Evolutionary conservation across 2,329 filamentous ascomycete genomes (phyloP), one percentile per base, ranked within the genome.

Genomic region (Hortaea werneckii): DNA sequence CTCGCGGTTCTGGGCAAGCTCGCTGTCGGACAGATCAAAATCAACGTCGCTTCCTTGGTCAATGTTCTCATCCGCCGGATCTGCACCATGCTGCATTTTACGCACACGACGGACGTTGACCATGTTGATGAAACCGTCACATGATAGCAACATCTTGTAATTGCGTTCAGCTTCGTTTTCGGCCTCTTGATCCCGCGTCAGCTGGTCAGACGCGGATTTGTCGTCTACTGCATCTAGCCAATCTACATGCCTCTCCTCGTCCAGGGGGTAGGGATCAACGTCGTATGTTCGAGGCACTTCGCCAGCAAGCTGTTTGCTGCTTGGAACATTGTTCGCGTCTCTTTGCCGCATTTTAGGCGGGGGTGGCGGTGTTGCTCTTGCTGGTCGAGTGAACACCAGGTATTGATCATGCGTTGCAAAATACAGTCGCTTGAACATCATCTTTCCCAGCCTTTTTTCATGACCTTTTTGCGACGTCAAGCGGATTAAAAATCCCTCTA

Each of bases 401-500:
- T 74, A 79, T 50, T 81, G 77, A 54, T 83, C 76, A 50, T 83
- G 77, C 0, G 73, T 77, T 37, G 76, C 76, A 55, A 81, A 83
- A 57, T 83, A 84, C 3, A 83, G 65, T 37, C 77, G 71, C 58
- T 83, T 83, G 65, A 76, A 81, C 54, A 80, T 78, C 63, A 78
- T 74, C 46, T 74, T 74, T 10, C 79, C 79, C 50, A 80, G 58
- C 30, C 75, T 68, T 54, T 76, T 73, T 34, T 79, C 73, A 13
- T 72, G 65, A 11, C 80, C 80, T 52, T 71, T 75, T 49, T 82
- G 79, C 6, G 78, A 79, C 5, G 80, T 83, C 39, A 83, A 65
- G 37, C 80, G 72, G 41, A 83, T 73, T 20, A 84, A 65, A 52
- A 83, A 84, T 0, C 80, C 80, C 66, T 84, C 80, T 1, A 82